Evolutionary conservation across 2,329 filamentous ascomycete species (phyloP).

Genomic region (Davidsoniella australis): DNA sequence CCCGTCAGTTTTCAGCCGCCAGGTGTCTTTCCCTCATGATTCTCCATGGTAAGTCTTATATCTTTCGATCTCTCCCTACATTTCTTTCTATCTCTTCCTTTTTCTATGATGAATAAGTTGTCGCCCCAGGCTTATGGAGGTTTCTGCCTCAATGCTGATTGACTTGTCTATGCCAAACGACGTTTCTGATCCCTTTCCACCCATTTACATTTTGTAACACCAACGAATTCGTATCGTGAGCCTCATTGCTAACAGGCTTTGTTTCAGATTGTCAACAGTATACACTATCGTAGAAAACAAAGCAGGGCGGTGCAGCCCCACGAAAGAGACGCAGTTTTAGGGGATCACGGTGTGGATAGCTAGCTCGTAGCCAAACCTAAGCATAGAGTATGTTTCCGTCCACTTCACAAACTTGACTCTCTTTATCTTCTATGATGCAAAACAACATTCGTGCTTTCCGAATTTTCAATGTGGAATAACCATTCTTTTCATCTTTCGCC

Average conservation of each 20-base stretch:
- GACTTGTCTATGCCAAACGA: constrained; percentile 39
- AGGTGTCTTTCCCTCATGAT: not conserved
- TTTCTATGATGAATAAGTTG: constrained; percentile 29
- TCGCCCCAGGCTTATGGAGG: constrained; percentile 34
- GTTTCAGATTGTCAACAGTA: not conserved
- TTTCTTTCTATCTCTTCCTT: not conserved
- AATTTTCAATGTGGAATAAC: constrained; percentile 11
- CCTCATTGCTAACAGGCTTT: constrained; percentile 2
- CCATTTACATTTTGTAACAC: not conserved
- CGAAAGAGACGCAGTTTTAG: not conserved
- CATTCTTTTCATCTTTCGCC: constrained; percentile 13
- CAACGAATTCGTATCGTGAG: not conserved
- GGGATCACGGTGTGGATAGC: not conserved
- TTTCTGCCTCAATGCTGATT: constrained; percentile 31
- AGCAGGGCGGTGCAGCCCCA: no score
- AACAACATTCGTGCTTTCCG: constrained; percentile 11
- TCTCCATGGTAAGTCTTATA: not conserved
- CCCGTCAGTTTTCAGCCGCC: no score
- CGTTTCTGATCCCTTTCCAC: constrained; percentile 10
- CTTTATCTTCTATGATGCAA: constrained; percentile 9
- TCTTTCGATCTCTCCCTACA: not conserved
- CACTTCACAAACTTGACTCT: not conserved
- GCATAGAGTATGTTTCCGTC: constrained; percentile 3
- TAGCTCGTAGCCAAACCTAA: not conserved
- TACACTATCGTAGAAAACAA: not conserved